Evolutionary conservation across 176 grass and related monocot genomes (phyloP), one percentile per base, ranked within the genome.

Genomic region (Calamus simplicifolius): DNA sequence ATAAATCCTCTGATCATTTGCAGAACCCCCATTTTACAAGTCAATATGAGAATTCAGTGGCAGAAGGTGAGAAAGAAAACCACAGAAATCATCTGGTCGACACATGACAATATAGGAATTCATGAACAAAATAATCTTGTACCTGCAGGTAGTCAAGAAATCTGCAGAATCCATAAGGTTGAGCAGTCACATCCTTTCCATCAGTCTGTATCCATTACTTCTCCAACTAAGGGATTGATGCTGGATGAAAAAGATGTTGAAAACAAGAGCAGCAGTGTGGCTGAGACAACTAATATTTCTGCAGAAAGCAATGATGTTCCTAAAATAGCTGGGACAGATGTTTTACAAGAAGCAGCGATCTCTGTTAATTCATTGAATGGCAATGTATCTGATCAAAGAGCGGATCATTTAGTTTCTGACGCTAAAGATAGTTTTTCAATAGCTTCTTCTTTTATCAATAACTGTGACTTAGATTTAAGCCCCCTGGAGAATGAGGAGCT

Each of bases 341-440:
- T n/a, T 61, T 29, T 50, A 77, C 57, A 56, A 51, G 57, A 89
- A 48, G 70, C 68, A 68, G 65, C 55, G 54, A 54, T 51, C 49
- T 26, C 18, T 69, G 62, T 56, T 69, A 73, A 18, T 27, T 21
- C 60, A 18, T 23, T 25, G 0, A 28, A 4, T 35, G 54, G 19
- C 0, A 35, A 5, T 27, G 53, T 28, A 27, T 65, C 70, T 73
- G 54, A 55, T 75, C 50, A 54, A 29, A 52, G 49, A 26, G 7
- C 71, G 8, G 62, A 75, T 75, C 48, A 23, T 38, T 52, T 55
- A 6, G 25, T n/a, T 57, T 64, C 38, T 26, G 50, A n/a, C 23
- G 49, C 18, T 4, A 18, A 55, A 23, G 29, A 35, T 23, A 19
- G 21, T 23, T 23, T 56, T 58, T 49, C 26, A 57, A 21, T 54